Evolutionary conservation across 2,329 filamentous ascomycete species (phyloP).

Genomic region (Aspergillus sp.): DNA sequence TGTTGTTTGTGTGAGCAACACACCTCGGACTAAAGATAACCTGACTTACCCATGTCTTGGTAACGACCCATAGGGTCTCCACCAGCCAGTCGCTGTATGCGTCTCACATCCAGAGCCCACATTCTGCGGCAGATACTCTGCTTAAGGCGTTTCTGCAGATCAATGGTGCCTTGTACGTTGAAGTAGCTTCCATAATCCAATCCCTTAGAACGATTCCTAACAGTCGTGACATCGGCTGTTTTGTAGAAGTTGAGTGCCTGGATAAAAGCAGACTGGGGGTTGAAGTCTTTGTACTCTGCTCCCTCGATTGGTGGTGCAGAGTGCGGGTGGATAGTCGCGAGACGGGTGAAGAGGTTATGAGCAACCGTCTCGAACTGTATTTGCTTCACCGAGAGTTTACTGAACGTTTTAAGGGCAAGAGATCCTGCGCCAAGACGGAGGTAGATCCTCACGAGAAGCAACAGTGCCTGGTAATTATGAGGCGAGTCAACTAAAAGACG

Average conservation of each 20-base stretch:
- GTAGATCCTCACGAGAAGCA: conserved; percentile 48
- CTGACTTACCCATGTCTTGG: conserved; percentile 39
- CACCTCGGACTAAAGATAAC: neutral
- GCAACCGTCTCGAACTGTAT: conserved; percentile 51
- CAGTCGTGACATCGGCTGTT: conserved; percentile 40
- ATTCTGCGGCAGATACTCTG: conserved; percentile 45
- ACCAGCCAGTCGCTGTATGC: conserved; percentile 42
- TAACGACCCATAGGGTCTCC: conserved; percentile 38
- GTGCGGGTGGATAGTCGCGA: conserved; percentile 50
- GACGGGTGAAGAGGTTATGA: conserved; percentile 50
- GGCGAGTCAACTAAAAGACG: conserved; percentile 44
- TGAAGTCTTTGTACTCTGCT: conserved; percentile 44
- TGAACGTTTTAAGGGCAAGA: conserved; percentile 48
- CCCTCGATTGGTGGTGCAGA: conserved; percentile 42
- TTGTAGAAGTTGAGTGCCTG: conserved; percentile 46
- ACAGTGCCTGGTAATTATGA: conserved; percentile 49
- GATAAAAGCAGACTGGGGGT: conserved; percentile 43
- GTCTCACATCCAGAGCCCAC: conserved; percentile 46
- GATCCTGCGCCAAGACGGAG: conserved; percentile 48
- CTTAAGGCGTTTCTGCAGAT: conserved; percentile 41
- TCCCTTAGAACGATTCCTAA: conserved; percentile 39
- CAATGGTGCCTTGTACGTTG: conserved; percentile 46
- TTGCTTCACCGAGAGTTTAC: conserved; percentile 51
- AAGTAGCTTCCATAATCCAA: conserved; percentile 46
- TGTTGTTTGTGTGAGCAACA: conserved; percentile 15